A percentile compares a stretch with the other conserved stretches of the same genome.
phyloP scores from a whole-genome alignment of 192 early-diverging fungal species.

The Backusella luteola region DNA sequence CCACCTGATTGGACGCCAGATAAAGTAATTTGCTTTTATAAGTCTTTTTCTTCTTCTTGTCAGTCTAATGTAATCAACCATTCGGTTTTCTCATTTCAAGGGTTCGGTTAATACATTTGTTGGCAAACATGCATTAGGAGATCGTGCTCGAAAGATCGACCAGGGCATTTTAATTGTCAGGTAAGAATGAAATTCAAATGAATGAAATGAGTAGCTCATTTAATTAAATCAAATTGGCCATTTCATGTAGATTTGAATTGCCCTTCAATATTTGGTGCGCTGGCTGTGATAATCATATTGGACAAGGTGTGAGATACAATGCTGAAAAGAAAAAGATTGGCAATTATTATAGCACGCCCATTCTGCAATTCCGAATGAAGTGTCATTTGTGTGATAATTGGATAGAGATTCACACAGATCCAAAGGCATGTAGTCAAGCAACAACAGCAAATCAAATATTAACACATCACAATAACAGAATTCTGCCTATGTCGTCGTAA shows the following conservation, averaged over 20 bases:
- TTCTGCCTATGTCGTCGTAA: conserved; percentile 60
- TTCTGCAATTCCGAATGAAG: conserved; percentile 91
- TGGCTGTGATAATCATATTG: conserved; percentile 82
- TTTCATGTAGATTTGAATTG: conserved; percentile 68
- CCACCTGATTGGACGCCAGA: conserved; percentile 91
- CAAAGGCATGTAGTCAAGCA: conserved; percentile 58
- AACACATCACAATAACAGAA: conserved; percentile 43
- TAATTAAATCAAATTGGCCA: not conserved
- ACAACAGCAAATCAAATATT: not conserved
- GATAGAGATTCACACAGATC: conserved; percentile 95
- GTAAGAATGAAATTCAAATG: conserved; percentile 22
- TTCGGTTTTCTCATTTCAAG: conserved; percentile 24
- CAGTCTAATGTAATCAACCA: no score
- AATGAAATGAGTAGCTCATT: not conserved
- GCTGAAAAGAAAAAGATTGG: conserved; percentile 94
- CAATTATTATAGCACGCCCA: conserved; percentile 83
- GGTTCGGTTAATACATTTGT: conserved; percentile 85
- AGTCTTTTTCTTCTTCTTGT: not conserved
- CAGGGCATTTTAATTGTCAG: conserved; percentile 87
- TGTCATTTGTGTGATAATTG: conserved; percentile 84
- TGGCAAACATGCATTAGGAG: conserved; percentile 86
- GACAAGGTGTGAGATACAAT: conserved; percentile 90
- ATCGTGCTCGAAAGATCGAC: conserved; percentile 84
- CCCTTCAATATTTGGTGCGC: conserved; percentile 91
- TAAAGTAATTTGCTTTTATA: conserved; percentile 51